A percentile compares a stretch with the other conserved stretches of the same genome.
Evolutionary conservation across 2,329 filamentous ascomycete genomes (phyloP).

Genomic region (Trichoderma sp.): DNA sequence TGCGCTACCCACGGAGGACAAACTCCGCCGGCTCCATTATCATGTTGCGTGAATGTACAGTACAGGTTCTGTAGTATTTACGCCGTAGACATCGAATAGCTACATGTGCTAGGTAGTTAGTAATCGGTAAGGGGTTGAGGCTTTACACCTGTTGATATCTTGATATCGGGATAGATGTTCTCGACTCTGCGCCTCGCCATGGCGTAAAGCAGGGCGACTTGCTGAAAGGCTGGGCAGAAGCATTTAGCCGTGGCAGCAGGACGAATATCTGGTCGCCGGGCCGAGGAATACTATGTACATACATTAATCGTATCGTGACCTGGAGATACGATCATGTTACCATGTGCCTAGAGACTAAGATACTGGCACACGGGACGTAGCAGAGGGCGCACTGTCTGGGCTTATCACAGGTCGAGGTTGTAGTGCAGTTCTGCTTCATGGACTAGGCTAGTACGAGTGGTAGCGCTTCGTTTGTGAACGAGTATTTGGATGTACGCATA

Average conservation of each 20-base stretch:
- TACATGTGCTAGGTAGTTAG: too few species aligned
- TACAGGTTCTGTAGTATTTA: background rate
- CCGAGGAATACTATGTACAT: background rate
- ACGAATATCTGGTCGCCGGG: background rate
- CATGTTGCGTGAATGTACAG: background rate
- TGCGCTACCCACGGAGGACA: background rate
- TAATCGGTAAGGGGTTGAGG: background rate
- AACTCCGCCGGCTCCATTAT: background rate
- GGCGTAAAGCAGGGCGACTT: background rate
- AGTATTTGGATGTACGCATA: background rate
- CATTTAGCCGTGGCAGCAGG: background rate
- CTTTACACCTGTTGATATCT: background rate
- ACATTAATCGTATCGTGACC: background rate
- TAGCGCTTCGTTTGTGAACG: background rate
- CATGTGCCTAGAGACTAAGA: background rate
- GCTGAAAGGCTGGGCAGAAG: background rate
- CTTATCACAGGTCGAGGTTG: background rate
- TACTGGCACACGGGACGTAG: background rate
- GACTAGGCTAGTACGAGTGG: background rate
- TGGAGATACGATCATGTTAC: background rate
- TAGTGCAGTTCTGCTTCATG: background rate
- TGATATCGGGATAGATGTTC: background rate
- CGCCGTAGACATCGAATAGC: background rate
- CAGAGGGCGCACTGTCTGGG: background rate
- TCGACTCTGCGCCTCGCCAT: background rate